Evolutionary conservation across 306 rosid genomes (phyloP).

Genomic region (Medicago ruthenica): DNA sequence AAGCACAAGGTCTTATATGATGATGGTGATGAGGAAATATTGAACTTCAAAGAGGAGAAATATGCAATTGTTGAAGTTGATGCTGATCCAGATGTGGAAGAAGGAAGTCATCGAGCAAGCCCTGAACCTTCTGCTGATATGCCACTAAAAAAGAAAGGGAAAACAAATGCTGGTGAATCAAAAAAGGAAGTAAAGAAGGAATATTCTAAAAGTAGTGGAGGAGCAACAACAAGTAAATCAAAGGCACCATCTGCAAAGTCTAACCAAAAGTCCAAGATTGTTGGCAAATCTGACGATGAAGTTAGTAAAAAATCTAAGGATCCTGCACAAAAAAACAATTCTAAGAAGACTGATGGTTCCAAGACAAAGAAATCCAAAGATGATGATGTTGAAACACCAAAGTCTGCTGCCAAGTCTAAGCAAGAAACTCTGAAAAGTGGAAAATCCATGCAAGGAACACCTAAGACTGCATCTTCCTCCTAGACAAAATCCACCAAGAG

Average conservation of each 20-base stretch:
- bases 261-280: slow-evolving; percentile 50
- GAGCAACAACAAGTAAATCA: slow-evolving; percentile 68
- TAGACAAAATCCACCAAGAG: slow-evolving; percentile 58
- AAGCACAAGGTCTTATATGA: slow-evolving; percentile 73
- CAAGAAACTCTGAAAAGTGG: slow-evolving; percentile 58
- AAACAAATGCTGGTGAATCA: slow-evolving; percentile 48
- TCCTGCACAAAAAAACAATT: slow-evolving; percentile 55
- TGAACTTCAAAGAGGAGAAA: slow-evolving; percentile 61
- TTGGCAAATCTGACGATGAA: slow-evolving; percentile 55
- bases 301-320: slow-evolving; percentile 63
- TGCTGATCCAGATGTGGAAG: slow-evolving; percentile 57
- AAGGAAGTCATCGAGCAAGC: slow-evolving; percentile 47
- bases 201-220: slow-evolving; percentile 63
- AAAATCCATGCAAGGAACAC: slow-evolving; percentile 62
- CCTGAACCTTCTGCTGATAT: slow-evolving; percentile 58
- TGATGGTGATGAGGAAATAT: slow-evolving; percentile 72
- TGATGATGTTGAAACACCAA: slow-evolving; percentile 54
- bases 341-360: slow-evolving; percentile 52
- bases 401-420: slow-evolving; percentile 61
- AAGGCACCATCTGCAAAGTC: slow-evolving; percentile 55
- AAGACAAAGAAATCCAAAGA: slow-evolving; percentile 65
- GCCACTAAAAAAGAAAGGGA: slow-evolving; percentile 69
- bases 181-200: slow-evolving; percentile 59
- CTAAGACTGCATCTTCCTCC: slow-evolving; percentile 57
- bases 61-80: slow-evolving; percentile 55